Conservation (phyloP, 2,329 filamentous ascomycete genomes). For the Trichoderma sp. region DNA sequence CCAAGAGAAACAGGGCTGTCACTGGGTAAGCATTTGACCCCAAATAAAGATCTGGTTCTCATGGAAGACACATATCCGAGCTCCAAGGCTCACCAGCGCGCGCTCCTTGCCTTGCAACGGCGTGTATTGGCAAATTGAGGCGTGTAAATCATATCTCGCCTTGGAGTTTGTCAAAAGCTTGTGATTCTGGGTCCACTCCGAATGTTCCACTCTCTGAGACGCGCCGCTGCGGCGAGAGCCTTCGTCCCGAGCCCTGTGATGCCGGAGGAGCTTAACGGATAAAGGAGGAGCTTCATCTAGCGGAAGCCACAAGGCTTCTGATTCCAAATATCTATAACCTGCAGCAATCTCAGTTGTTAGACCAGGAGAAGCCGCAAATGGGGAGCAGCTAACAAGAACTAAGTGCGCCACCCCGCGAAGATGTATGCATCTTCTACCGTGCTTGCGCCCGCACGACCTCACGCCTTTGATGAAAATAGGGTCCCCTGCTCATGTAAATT, state of each 20-base stretch:
- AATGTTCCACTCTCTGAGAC: not conserved
- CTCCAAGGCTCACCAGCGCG: not conserved
- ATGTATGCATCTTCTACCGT: not conserved
- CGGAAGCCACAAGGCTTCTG: not conserved
- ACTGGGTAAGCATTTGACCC: not conserved
- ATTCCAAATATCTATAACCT: not conserved
- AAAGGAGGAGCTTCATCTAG: not conserved
- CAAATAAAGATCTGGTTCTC: not conserved
- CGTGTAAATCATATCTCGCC: not conserved
- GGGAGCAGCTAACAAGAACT: not conserved
- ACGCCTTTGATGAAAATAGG: not conserved
- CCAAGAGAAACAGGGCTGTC: not conserved
- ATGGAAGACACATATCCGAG: not conserved
- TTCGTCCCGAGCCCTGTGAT: slow-evolving; percentile 9
- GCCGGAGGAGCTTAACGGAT: slow-evolving; percentile 1
- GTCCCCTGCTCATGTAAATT: not conserved
- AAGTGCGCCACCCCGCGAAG: not conserved
- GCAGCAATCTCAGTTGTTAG: not conserved
- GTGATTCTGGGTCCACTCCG: not conserved
- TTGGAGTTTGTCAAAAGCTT: not conserved
- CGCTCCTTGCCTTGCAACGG: not conserved
- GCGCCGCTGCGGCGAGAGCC: not conserved
- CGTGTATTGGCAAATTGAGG: not conserved
- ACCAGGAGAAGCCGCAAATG: not conserved
- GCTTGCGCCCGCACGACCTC: not conserved